Conservation (phyloP, 2,329 filamentous ascomycete genomes). For the Tolypocladium nubicola region DNA sequence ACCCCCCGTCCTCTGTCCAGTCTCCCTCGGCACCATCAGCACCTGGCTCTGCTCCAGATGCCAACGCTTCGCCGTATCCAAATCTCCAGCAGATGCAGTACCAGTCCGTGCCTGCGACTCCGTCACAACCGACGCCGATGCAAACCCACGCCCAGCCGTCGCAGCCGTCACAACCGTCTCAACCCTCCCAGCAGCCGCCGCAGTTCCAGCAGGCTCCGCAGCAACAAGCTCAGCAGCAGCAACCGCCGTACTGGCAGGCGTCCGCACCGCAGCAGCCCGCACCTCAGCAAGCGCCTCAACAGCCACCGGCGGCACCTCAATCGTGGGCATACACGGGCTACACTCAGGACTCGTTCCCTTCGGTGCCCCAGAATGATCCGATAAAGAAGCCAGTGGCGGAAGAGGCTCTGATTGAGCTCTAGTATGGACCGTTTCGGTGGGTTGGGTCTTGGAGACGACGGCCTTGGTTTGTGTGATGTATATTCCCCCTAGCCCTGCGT, state of each 20-base stretch:
- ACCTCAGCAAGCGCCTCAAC: constrained; percentile 11
- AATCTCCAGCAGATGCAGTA: constrained; percentile 38
- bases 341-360: constrained; percentile 52
- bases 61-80: constrained; percentile 39
- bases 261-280: constrained; percentile 18
- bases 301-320: constrained; percentile 25
- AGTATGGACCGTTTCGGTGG: not conserved
- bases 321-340: constrained; percentile 39
- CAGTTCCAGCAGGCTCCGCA: constrained; percentile 6
- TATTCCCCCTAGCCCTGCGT: not conserved
- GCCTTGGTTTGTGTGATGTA: not conserved
- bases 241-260: constrained; percentile 25
- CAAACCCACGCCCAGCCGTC: constrained; percentile 16
- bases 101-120: constrained; percentile 28
- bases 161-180: constrained; percentile 17
- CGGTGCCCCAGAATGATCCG: constrained; percentile 38
- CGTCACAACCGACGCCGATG: constrained; percentile 19
- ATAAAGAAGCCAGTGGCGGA: constrained; percentile 46
- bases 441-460: not conserved
- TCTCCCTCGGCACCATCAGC: constrained; percentile 25
- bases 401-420: constrained; percentile 74
- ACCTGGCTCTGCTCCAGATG: constrained; percentile 28
- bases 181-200: constrained; percentile 12
- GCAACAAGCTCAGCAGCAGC: constrained; percentile 18
- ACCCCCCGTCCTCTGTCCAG: constrained; percentile 22